Percentiles rank a stretch among this genome's conserved stretches.
Conservation (phyloP, 1,284 basidiomycete species). For the Agroathelia rolfsii region DNA sequence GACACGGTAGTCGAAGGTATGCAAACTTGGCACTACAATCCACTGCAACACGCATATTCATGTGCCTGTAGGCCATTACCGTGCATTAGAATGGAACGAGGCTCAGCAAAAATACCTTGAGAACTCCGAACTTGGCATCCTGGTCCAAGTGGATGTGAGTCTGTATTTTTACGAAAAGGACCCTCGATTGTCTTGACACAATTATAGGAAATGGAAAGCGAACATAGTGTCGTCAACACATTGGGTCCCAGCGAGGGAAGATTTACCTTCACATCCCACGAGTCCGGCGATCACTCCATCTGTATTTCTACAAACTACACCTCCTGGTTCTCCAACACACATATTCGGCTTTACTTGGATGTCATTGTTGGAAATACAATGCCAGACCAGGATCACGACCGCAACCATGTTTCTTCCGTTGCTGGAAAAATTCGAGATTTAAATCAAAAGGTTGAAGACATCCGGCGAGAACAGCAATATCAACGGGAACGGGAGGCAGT, state of each 20-base stretch:
- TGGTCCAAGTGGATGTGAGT: conserved; percentile 80
- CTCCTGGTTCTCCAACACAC: conserved; percentile 77
- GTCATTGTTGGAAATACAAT: conserved; percentile 86
- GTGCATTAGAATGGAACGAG: conserved; percentile 86
- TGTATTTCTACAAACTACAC: conserved; percentile 87
- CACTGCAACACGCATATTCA: conserved; percentile 5
- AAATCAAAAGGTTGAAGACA: conserved; percentile 87
- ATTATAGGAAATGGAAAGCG: conserved; percentile 65
- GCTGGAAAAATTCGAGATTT: conserved; percentile 83
- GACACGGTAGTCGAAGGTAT: conserved; percentile 94
- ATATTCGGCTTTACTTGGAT: conserved; percentile 93
- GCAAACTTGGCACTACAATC: no score
- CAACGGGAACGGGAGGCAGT: conserved; percentile 93
- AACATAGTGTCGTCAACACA: conserved; percentile 76
- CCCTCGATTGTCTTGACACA: conserved; percentile 4
- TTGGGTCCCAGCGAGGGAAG: conserved; percentile 82
- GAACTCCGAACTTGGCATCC: conserved; percentile 77
- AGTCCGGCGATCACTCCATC: conserved; percentile 93
- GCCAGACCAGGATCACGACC: conserved; percentile 73
- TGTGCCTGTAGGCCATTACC: conserved; percentile 71
- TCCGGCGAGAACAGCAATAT: conserved; percentile 94
- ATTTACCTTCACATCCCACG: conserved; percentile 97
- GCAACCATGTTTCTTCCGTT: conserved; percentile 81
- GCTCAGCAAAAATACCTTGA: conserved; percentile 57
- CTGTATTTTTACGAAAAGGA: conserved; percentile 6